Evolutionary conservation across 2,329 filamentous ascomycete genomes (phyloP).

Genomic region (Chaetomium strumarium): DNA sequence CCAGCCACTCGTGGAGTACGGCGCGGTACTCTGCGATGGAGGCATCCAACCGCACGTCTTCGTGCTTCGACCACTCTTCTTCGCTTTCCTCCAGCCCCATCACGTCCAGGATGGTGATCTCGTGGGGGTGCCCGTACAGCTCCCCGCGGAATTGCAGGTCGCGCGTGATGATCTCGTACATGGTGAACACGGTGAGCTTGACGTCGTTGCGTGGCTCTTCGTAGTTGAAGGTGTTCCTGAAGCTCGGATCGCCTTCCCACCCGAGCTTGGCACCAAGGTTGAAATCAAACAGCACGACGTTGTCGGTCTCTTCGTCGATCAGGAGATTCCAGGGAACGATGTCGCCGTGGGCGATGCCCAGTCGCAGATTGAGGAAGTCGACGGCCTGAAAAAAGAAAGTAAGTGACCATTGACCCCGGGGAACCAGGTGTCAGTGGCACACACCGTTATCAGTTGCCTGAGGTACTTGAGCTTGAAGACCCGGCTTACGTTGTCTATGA

Average conservation of each 20-base stretch:
- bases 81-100: slow-evolving; percentile 9
- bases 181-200: slow-evolving; percentile 28
- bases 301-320: slow-evolving; percentile 15
- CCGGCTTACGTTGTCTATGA: slow-evolving; percentile 11
- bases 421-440: no score
- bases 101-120: slow-evolving; percentile 12
- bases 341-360: slow-evolving; percentile 19
- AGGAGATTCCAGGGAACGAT: slow-evolving; percentile 15
- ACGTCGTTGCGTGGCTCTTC: slow-evolving; percentile 12
- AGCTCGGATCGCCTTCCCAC: slow-evolving; percentile 15
- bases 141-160: slow-evolving; percentile 26
- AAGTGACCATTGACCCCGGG: no score
- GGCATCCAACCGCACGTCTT: slow-evolving; percentile 30
- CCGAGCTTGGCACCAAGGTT: slow-evolving; percentile 13
- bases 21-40: slow-evolving; percentile 27
- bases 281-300: slow-evolving; percentile 17
- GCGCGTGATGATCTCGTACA: slow-evolving; percentile 33
- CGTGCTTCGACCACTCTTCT: slow-evolving; percentile 29
- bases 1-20: slow-evolving; percentile 27
- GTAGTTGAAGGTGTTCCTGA: slow-evolving; percentile 3
- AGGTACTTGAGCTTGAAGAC: slow-evolving; percentile 18
- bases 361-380: slow-evolving; percentile 16
- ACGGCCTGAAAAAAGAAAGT: slow-evolving; percentile 1
- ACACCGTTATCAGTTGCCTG: slow-evolving; percentile 11
- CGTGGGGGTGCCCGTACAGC: slow-evolving; percentile 22